Percentiles rank a stretch among this genome's conserved stretches.
These are phyloP conservation scores for Helotiales sp. DNA, from an alignment of 2,329 filamentous ascomycete species.

Conservation along the genomic window DNA sequence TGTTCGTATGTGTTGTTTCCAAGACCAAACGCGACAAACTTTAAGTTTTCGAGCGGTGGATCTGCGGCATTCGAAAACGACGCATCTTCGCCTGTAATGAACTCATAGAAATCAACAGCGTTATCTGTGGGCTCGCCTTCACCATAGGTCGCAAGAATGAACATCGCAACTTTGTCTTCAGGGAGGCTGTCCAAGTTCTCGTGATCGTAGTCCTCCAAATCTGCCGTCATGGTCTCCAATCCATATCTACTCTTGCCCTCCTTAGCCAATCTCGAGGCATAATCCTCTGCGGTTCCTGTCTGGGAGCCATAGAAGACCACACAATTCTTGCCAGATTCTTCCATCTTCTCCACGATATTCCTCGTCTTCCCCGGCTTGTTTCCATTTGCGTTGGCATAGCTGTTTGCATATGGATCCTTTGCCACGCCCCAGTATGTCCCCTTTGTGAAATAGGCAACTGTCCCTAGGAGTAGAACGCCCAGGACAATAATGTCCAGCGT, in stretches of 20 bases:
- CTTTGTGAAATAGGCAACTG: constrained; percentile 95
- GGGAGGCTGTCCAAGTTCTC: constrained; percentile 91
- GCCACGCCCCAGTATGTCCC: constrained; percentile 89
- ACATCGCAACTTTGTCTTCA: constrained; percentile 89
- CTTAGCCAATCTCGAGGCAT: constrained; percentile 93
- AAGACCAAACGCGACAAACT: constrained; percentile 93
- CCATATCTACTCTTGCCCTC: constrained; percentile 96
- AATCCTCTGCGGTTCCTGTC: constrained; percentile 97
- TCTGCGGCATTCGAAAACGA: constrained; percentile 78
- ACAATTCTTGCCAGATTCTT: constrained; percentile 94
- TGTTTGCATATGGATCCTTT: constrained; percentile 86
- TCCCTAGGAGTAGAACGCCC: constrained; percentile 80
- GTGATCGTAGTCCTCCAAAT: constrained; percentile 96
- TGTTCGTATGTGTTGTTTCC: constrained; percentile 99
- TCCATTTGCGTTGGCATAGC: constrained; percentile 70
- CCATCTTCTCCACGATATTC: constrained; percentile 94
- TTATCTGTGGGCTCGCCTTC: constrained; percentile 99
- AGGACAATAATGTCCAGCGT: constrained; percentile 95
- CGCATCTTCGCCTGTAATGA: constrained; percentile 81
- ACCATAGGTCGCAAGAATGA: constrained; percentile 95
- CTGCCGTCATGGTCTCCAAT: constrained; percentile 96
- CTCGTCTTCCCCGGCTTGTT: constrained; percentile 83
- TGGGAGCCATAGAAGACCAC: constrained; percentile 98
- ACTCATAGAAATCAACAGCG: constrained; percentile 98
- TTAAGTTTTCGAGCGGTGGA: constrained; percentile 78